Base-by-base conservation (phyloP, 768 basidiomycete genomes). In the Boletus barrowsii region DNA sequence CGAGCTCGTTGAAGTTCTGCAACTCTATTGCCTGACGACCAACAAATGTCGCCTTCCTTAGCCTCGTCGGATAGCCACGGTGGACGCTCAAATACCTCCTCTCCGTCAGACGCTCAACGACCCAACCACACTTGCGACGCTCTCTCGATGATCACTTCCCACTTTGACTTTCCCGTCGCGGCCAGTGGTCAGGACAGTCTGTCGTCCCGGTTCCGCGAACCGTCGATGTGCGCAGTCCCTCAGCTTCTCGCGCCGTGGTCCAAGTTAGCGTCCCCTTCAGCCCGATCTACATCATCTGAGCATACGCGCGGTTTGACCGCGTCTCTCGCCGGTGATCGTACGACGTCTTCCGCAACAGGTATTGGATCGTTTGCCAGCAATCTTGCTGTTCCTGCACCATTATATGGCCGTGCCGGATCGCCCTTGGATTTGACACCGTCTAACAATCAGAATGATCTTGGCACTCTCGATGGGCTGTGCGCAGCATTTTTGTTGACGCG, bases 401-500 rank as follows among this genome's bases (percentile, higher is more conserved):
- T 32, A 0, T 51, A 53, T 45, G 39, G 47, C 32, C 45, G 53
- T 15, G 40, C 44, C 47, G 53, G 63, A 17, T 76, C 76, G 11
- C 71, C 74, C 5, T 66, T 72, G n/a, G 44, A 60, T 20, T 68
- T 73, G 7, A 60, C 64, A 10, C 73, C 72, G 13, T 46, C 70
- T 53, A 57, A 57, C 18, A 42, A 29, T 5, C 41, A 44, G 22
- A 42, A 40, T 10, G 49, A 57, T 33, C 47, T 49, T n/a, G 45
- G 56, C 60, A 32, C 53, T 35, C 30, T 56, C 13, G 48, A 43
- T 30, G 55, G 52, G 15, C 49, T 40, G n/a, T 60, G 58, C 24
- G 69, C 76, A 17, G 72, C 76, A 7, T 84, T 84, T 59, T 60
- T 79, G 24, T 63, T 72, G 33, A 78, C 80, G 42, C 75, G 75